Base-by-base conservation (phyloP, 164 flowering plant genomes). In the Chimonanthus salicifolius region DNA sequence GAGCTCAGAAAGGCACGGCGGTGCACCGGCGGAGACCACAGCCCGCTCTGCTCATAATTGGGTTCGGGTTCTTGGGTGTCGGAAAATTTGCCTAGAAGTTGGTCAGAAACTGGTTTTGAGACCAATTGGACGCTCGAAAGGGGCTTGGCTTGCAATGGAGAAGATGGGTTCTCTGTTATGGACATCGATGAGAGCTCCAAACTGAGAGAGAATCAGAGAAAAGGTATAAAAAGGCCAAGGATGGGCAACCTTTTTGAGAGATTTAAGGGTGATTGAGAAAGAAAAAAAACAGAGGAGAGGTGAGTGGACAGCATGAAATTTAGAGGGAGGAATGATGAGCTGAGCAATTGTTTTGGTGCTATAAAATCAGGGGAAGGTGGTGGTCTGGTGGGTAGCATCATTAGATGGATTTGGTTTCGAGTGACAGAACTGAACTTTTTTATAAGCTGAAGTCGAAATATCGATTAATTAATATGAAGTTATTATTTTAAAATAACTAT, bases 11-110 rank as follows among this genome's bases (percentile, higher is more conserved):
- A 88, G 51, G 75, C 88, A 4, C 68, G 79, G 1, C 92, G 80
- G 63, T 33, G 77, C 18, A 88, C 72, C 4, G 88, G 89, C 7
- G 98, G 98, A 58, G 97, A 93, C 98, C 98, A 93, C 65, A 91
- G 45, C 7, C 89, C 88, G 68, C 98, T 93, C 67, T 83, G 78
- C 74, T 83, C 85, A 73, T 91, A 89, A 63, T 87, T 88, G 58
- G 90, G 90, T 45, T 83, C 87, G 77, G 79, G 87, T 69, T 90
- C 89, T 6, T 85, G 80, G 11, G 74, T 76, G 73, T 93, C 97
- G 9, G 79, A 80, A 80, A 87, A 93, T 74, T 93, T 93, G 3
- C 80, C 70, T 3, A 93, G 89, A 8, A 93, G 88, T 20, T 76
- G 58, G 45, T 91, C 94, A 0, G 97, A 93, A 2, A 80, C 75